Base-by-base conservation (phyloP, 2,329 filamentous ascomycete species). In the Penicillium sp. region DNA sequence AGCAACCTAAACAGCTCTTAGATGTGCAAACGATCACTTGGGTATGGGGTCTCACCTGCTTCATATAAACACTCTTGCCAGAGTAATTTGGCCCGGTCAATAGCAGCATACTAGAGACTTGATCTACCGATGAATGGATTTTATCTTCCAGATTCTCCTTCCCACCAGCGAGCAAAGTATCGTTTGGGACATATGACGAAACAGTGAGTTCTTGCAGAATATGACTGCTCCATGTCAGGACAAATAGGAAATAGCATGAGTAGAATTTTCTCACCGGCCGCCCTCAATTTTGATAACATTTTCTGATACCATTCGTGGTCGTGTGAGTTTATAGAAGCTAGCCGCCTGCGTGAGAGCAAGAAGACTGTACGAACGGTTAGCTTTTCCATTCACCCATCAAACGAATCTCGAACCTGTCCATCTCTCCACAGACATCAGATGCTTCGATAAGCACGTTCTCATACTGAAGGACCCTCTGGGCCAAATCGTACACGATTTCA, bases 81-180 rank as follows among this genome's bases (percentile, higher is more conserved):
- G 93, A 97, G 66, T 93, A 95, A 60, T 98, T 98, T 4, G 93
- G 91, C 0, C 93, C 93, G 0, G 93, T 97, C 61, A 98, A 70
- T 5, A 96, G 74, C 10, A 96, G 67, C 72, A 89, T 86, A 56
- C 81, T 89, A 10, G 87, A 83, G 2, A 65, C 65, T 8, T 60
- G 50, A n/a, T 54, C 33, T 48, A 10, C 24, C n/a, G 40, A 46
- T 29, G 37, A 48, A 35, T 5, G 20, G 41, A 13, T 42, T 42
- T 13, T 44, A 20, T 5, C 31, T 29, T 24, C 15, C 1, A 10
- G 6, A 1, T 46, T 40, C 10, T 54, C 52, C 12, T 41, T 51
- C 1, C 87, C 87, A 20, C 87, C 87, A 10, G 75, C 65, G 5
- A 95, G 64, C n/a, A 73, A 71, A 20, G 88, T 90, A 66, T 89